These are phyloP conservation scores for Elymus sibiricus DNA, from an alignment of 176 grass and related monocot genomes.

Conservation along the genomic window DNA sequence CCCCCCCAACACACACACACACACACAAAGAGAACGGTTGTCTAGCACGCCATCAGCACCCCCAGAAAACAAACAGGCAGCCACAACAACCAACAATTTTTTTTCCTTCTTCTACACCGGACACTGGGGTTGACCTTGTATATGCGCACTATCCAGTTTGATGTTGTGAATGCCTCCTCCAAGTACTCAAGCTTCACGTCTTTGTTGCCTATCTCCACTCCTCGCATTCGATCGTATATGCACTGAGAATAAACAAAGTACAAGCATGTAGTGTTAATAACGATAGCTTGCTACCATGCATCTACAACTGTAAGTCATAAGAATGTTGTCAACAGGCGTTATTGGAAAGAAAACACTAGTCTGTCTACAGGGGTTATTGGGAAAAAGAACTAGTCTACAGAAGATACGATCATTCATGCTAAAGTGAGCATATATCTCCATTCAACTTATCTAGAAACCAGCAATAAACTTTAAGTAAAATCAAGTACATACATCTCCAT, in stretches of 20 bases:
- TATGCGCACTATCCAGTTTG: conserved; percentile 97
- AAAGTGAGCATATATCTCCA: neutral
- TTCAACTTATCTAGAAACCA: conserved; percentile 5
- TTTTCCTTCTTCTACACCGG: neutral
- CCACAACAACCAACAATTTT: too few relatives aligned
- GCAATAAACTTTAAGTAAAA: too few relatives aligned
- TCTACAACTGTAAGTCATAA: neutral
- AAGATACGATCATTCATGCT: conserved; percentile 11
- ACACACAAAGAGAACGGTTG: too few relatives aligned
- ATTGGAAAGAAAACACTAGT: neutral
- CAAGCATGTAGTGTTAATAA: neutral
- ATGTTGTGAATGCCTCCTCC: conserved; percentile 92
- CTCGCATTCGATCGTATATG: conserved; percentile 90
- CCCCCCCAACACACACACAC: too few relatives aligned
- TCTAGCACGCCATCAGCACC: too few relatives aligned
- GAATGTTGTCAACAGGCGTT: neutral
- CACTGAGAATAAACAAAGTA: conserved; percentile 18
- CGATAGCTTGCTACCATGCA: neutral
- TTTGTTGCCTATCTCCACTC: conserved; percentile 99
- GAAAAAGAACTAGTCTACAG: neutral
- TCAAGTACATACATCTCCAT: neutral
- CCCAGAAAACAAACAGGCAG: too few relatives aligned
- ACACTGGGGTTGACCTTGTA: conserved; percentile 71
- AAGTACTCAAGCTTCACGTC: conserved; percentile 95
- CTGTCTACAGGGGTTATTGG: neutral